Evolutionary conservation across 345 rosid genomes (phyloP).

Genomic region (Salix caprea): DNA sequence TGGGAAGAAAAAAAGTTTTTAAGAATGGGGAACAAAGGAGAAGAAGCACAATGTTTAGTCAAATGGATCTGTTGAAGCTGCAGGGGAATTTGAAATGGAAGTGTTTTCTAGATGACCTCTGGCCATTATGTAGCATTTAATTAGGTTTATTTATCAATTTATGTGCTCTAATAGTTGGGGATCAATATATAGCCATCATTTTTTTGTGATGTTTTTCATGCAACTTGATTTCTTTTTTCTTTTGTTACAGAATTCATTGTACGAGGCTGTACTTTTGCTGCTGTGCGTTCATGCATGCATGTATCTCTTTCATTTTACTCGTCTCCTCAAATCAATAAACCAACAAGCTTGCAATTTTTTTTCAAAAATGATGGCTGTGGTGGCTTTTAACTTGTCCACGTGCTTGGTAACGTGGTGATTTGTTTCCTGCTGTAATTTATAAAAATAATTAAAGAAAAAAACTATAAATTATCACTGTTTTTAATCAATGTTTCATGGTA

Average conservation of each 20-base stretch:
- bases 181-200: not conserved
- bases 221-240: not conserved
- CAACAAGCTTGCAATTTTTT: not conserved
- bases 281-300: not conserved
- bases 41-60: not conserved
- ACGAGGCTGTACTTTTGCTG: not conserved
- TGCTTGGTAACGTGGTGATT: too few relatives aligned
- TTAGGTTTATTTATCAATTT: not conserved
- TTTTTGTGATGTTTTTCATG: not conserved
- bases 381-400: too few relatives aligned
- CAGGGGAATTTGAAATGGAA: too few relatives aligned
- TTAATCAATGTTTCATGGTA: too few relatives aligned
- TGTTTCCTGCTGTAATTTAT: not conserved
- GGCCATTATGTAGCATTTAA: not conserved
- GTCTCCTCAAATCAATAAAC: not conserved
- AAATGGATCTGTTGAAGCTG: not conserved
- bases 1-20: too few relatives aligned
- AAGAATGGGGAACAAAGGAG: too few relatives aligned
- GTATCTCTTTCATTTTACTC: not conserved
- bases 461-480: too few relatives aligned
- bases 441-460: too few relatives aligned
- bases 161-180: not conserved
- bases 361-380: not conserved
- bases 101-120: not conserved
- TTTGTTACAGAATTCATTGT: conserved; percentile 11